These are phyloP conservation scores for Blepharisma undulans DNA, from an alignment of 169 alveolate genomes.

Conservation along the genomic window DNA sequence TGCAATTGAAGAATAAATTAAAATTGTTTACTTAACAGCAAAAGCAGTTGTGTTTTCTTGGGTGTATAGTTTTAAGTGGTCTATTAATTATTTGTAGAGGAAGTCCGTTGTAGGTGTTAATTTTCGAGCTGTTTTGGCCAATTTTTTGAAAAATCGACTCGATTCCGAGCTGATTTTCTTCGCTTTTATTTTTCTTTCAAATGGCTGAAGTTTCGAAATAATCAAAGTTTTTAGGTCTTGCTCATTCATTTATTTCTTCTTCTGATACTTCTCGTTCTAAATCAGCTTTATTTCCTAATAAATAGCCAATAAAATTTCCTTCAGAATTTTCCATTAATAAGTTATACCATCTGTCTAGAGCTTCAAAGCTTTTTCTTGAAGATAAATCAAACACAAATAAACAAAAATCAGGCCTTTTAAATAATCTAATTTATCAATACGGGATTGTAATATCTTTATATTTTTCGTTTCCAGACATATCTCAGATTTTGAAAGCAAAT, in stretches of 20 bases:
- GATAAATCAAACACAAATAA: conserved; percentile 49
- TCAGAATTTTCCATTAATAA: conserved; percentile 2
- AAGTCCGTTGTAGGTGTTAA: not conserved
- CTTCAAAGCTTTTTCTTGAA: not conserved
- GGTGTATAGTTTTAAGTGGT: not conserved
- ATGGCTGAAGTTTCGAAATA: not conserved
- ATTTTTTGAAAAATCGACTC: not conserved
- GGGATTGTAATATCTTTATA: not conserved
- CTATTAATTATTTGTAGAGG: not conserved
- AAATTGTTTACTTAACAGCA: not conserved
- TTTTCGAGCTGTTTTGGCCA: not conserved
- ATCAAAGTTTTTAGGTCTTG: not conserved
- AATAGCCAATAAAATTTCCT: not conserved
- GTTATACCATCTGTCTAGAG: not conserved
- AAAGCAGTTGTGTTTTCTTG: not conserved
- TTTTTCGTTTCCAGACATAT: not conserved
- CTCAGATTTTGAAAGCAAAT: not conserved
- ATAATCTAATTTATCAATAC: not conserved
- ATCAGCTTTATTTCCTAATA: conserved; percentile 12
- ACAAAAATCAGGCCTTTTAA: conserved; percentile 47
- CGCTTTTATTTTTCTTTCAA: not conserved
- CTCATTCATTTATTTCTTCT: not conserved
- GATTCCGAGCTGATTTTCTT: not conserved
- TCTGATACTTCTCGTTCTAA: not conserved
- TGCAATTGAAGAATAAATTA: conserved; percentile 39